Conservation (phyloP, 495 filamentous ascomycete species). For the Penicillium manginii region DNA sequence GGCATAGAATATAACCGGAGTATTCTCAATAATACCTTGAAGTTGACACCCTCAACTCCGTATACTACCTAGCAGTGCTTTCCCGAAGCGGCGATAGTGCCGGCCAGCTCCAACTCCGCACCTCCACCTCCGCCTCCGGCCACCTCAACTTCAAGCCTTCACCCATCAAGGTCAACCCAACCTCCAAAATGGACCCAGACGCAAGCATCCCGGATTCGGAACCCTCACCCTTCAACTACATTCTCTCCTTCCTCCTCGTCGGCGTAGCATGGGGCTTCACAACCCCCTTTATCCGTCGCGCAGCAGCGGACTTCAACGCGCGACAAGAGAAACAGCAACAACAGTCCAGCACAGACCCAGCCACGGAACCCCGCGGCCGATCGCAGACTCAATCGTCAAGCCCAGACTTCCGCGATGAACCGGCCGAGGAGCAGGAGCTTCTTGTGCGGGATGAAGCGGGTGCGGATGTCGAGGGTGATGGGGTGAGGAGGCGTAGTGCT, state of each 20-base stretch:
- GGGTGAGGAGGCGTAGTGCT: constrained; percentile 23
- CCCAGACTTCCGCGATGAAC: neutral
- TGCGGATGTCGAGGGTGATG: constrained; percentile 13
- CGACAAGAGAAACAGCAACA: constrained; percentile 37
- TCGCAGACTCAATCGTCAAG: constrained; percentile 7
- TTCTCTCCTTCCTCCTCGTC: constrained; percentile 88
- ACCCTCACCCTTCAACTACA: constrained; percentile 74
- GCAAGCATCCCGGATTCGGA: constrained; percentile 52
- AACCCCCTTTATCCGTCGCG: constrained; percentile 62
- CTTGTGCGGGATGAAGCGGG: constrained; percentile 12
- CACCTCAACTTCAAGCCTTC: neutral
- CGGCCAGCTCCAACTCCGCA: neutral
- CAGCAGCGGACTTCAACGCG: constrained; percentile 61
- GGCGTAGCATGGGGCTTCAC: constrained; percentile 82
- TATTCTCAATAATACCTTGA: too few species aligned
- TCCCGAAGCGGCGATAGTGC: too few species aligned
- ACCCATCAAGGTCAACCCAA: neutral
- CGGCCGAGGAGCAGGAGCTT: constrained; percentile 29
- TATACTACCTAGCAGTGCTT: too few species aligned
- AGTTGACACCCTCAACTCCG: neutral
- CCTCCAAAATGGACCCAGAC: constrained; percentile 36
- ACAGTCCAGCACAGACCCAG: constrained; percentile 11
- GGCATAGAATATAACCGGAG: too few species aligned
- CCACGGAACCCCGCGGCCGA: constrained; percentile 11
- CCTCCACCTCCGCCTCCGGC: neutral